A percentile compares a stretch with the other conserved stretches of the same genome.
These are phyloP conservation scores for Paraphoma chrysanthemicola DNA, from an alignment of 2,329 filamentous ascomycete genomes.

Conservation along the genomic window DNA sequence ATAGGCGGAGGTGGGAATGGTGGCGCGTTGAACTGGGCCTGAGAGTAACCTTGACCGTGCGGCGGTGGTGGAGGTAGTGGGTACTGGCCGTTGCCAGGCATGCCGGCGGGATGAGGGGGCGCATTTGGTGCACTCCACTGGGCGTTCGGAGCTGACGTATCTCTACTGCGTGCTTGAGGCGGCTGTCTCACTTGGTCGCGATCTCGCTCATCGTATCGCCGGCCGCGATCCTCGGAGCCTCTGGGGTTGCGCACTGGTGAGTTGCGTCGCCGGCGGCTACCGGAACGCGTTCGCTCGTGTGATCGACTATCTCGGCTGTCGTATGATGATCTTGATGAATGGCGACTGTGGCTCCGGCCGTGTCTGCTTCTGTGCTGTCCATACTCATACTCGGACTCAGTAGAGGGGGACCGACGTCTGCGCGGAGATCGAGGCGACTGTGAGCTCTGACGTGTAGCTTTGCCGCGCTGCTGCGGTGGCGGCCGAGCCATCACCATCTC, in stretches of 20 bases:
- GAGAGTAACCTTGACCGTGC: slow-evolving; percentile 14
- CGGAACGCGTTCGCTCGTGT: slow-evolving; percentile 16
- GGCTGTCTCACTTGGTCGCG: slow-evolving; percentile 14
- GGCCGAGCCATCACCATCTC: slow-evolving; percentile 7
- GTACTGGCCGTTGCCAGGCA: slow-evolving; percentile 13
- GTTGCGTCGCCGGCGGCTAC: slow-evolving; percentile 15
- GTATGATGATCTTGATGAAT: slow-evolving; percentile 22
- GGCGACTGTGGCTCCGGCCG: slow-evolving; percentile 20
- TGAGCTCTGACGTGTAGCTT: slow-evolving; percentile 5
- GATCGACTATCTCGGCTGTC: slow-evolving; percentile 19
- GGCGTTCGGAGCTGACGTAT: slow-evolving; percentile 11
- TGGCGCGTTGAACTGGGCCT: slow-evolving; percentile 21
- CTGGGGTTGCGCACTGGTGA: slow-evolving; percentile 15
- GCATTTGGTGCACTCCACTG: slow-evolving; percentile 16
- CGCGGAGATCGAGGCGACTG: slow-evolving; percentile 11
- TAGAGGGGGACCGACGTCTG: slow-evolving; percentile 22
- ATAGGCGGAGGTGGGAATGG: slow-evolving; percentile 25
- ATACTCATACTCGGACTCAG: slow-evolving; percentile 20
- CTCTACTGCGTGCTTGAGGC: slow-evolving; percentile 10
- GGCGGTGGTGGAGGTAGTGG: slow-evolving; percentile 4
- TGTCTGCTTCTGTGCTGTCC: slow-evolving; percentile 14
- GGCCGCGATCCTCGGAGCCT: slow-evolving; percentile 12
- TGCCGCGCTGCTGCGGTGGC: slow-evolving; percentile 11
- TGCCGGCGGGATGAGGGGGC: neutral
- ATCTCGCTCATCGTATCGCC: slow-evolving; percentile 12